Base-by-base conservation (phyloP, 2,329 filamentous ascomycete species). In the Stachybotrys elegans region DNA sequence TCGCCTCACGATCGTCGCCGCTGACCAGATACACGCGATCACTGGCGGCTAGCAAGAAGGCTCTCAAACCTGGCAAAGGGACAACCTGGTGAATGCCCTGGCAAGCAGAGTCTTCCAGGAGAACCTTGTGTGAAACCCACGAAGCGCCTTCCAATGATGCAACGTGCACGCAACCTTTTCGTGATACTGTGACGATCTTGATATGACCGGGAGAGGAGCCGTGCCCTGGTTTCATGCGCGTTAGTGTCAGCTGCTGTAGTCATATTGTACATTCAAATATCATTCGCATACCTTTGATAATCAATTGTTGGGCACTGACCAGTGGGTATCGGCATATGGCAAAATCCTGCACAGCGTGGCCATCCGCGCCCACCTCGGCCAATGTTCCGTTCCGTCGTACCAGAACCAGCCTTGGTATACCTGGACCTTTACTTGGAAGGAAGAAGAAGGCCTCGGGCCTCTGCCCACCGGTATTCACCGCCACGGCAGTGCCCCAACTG, bases 391-490 rank as follows among this genome's bases (percentile, higher is more conserved):
- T 81, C 14, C 78, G 73, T 27, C 78, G 79, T 6, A 89, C 72
- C 7, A 88, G 57, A 8, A 88, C 58, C 1, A 89, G 60, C 11
- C 71, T 68, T 2, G 73, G 71, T 1, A 68, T 58, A 2, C 58
- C 45, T 14, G 58, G 55, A 19, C 55, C 55, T 20, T 63, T 35
- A n/a, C 50, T 61, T 21, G 62, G 61, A 6, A 70, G 63, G 52
- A 90, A 89, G 46, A 83, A 80, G 55, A 88, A 81, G 1, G 81
- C 73, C 32, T 79, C 72, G 1, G 81, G 77, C 40, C 73, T 76
- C 41, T 83, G 78, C 7, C 76, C 74, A 19, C 47, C 47, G 22
- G 53, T 53, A 7, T 83, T 76, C 4, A 84, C 66, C 6, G 73
- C 54, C 20, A 80, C 61, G 2, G 67, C 69, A n/a, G 74, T 68